Conservation (phyloP, 805 yeast species). For the Nakazawaea siamensis region DNA sequence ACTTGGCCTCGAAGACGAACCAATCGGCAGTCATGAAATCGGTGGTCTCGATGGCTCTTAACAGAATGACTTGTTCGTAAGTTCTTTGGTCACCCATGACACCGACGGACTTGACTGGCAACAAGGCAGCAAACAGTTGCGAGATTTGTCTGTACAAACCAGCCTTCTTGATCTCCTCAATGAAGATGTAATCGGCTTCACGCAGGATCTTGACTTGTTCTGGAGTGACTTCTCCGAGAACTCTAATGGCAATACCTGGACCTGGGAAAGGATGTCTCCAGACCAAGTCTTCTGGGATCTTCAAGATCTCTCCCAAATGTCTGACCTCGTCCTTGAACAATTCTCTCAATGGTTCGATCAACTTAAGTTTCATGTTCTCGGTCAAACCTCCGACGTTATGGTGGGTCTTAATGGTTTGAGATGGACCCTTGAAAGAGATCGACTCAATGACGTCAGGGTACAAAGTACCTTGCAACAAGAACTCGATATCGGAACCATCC, state of each 20-base stretch:
- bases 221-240: conserved; percentile 92
- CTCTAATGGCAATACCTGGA: conserved; percentile 99
- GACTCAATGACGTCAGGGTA: conserved; percentile 99
- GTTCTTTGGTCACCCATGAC: conserved; percentile 99
- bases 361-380: conserved; percentile 96
- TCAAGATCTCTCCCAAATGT: conserved; percentile 87
- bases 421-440: conserved; percentile 98
- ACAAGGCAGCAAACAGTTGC: conserved; percentile 94
- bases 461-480: conserved; percentile 90
- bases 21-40: conserved; percentile 99
- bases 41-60: conserved; percentile 94
- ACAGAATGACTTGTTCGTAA: conserved; percentile 97
- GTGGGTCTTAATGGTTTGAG: conserved; percentile 98
- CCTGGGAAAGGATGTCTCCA: conserved; percentile 99
- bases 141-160: conserved; percentile 90
- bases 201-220: conserved; percentile 94
- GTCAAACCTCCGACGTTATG: conserved; percentile 98
- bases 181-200: conserved; percentile 93
- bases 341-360: conserved; percentile 98
- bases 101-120: conserved; percentile 98
- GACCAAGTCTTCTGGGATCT: conserved; percentile 92
- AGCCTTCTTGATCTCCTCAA: conserved; percentile 89
- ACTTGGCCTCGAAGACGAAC: conserved; percentile 87
- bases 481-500: conserved; percentile 86
- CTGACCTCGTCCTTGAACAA: conserved; percentile 98